Conservation (phyloP, 768 basidiomycete species). For the Mycena haematopus region DNA sequence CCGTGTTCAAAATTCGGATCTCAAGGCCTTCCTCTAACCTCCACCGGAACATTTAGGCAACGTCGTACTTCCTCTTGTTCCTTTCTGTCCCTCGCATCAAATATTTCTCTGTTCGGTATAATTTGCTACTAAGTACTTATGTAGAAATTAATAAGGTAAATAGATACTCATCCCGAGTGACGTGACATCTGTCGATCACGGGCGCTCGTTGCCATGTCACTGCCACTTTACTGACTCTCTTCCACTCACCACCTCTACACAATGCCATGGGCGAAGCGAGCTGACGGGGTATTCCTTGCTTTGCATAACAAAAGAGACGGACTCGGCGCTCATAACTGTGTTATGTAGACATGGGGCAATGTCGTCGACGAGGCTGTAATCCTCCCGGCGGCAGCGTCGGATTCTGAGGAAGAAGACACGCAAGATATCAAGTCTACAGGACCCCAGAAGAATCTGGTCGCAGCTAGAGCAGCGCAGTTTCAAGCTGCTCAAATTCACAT, state of each 20-base stretch:
- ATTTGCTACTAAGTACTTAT: too few species aligned
- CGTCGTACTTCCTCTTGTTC: too few species aligned
- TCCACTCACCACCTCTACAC: conserved; percentile 12
- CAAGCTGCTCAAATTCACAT: conserved; percentile 19
- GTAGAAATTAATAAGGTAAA: too few species aligned
- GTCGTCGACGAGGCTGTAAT: conserved; percentile 20
- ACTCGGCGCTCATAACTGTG: conserved; percentile 19
- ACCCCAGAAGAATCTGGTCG: conserved; percentile 17
- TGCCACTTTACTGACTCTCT: not conserved
- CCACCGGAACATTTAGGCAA: too few species aligned
- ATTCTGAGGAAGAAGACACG: conserved; percentile 23
- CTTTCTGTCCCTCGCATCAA: too few species aligned
- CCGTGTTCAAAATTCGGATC: too few species aligned
- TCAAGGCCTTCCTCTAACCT: too few species aligned
- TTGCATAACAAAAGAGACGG: conserved; percentile 11
- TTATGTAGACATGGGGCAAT: conserved; percentile 26
- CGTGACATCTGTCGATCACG: too few species aligned
- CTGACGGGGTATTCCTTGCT: conserved; percentile 25
- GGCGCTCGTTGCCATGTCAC: too few species aligned
- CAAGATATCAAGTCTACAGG: conserved; percentile 10
- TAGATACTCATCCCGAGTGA: too few species aligned
- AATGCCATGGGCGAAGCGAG: conserved; percentile 28
- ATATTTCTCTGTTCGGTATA: too few species aligned
- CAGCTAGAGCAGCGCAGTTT: conserved; percentile 24
- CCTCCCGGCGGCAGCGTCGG: conserved; percentile 12